A percentile compares a stretch with the other conserved stretches of the same genome.
Evolutionary conservation across 208 protist genomes (phyloP).

Genomic region (Acanthamoeba polyphaga): DNA sequence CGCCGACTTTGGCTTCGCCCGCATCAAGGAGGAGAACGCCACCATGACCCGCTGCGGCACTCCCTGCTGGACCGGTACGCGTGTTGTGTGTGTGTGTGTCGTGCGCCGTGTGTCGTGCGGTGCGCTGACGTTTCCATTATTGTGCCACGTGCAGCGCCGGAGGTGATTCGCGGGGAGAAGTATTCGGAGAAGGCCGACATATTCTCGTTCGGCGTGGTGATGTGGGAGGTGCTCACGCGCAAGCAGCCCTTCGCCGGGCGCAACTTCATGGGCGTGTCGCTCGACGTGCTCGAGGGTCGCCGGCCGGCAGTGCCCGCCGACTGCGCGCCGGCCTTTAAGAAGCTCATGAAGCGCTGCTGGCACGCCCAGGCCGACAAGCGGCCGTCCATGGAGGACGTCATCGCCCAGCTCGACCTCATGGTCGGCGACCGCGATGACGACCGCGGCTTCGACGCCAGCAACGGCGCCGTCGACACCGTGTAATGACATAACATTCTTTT

Average conservation of each 20-base stretch:
- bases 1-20: not conserved
- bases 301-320: not conserved
- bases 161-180: not conserved
- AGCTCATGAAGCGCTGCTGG: not conserved
- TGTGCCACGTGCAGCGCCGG: not conserved
- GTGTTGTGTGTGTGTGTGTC: not conserved
- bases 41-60: not conserved
- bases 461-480: not conserved
- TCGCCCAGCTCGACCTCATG: not conserved
- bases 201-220: not conserved
- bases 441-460: not conserved
- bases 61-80: not conserved
- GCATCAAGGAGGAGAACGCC: conserved; percentile 29
- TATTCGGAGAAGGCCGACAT: not conserved
- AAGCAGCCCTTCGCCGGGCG: not conserved
- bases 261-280: conserved; percentile 10
- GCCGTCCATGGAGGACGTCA: not conserved
- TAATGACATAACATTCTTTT: not conserved
- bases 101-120: not conserved
- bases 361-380: not conserved
- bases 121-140: not conserved
- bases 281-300: not conserved
- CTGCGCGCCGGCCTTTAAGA: conserved; percentile 4
- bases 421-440: not conserved
- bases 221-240: not conserved